Evolutionary conservation across 2,329 filamentous ascomycete genomes (phyloP), one percentile per base, ranked within the genome.

Genomic region (Scytalidium lignicola): DNA sequence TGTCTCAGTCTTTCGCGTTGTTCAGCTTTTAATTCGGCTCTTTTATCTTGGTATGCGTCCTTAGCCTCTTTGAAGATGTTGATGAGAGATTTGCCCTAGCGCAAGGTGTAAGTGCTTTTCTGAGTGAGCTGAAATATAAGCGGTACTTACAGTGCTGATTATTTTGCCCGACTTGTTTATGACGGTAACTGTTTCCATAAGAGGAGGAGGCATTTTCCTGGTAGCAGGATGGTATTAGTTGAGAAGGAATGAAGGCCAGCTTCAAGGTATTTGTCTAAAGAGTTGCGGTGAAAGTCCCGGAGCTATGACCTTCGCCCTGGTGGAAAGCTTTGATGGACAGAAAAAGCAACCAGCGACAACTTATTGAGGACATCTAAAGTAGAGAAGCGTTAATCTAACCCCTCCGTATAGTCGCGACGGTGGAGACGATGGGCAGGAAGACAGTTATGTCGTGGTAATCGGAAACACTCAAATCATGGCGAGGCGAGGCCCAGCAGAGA

Each of bases 61-160:
- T 89, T 90, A 55, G 91, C 92, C 65, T 96, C 90, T 67, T 90
- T 95, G 76, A 95, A 95, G 63, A 96, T 86, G 65, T 83, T 85
- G 63, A 95, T 80, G 20, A 97, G 75, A 60, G 96, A 88, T 71
- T 95, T 96, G 63, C 90, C 90, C 90, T 95, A 62, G 29, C n/a
- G 23, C 39, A 19, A 22, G 26, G 45, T 62, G 32, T 37, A 17
- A 37, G 32, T 37, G 32, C 10, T 51, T 58, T 47, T 47, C 18
- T 29, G 46, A 43, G 23, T 19, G 41, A 46, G 42, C 40, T 47
- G 26, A 47, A 50, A 18, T 26, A 23, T 44, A 40, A 32, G 51
- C 43, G 44, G 53, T 48, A 55, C 85, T 67, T 76, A 91, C 89
- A 51, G 86, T 93, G 75, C 85, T 91, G 60, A 96, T 88, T 45